A percentile compares a stretch with the other conserved stretches of the same genome.
These are phyloP conservation scores for Brassica juncea DNA, from an alignment of 345 rosid species.

Conservation along the genomic window DNA sequence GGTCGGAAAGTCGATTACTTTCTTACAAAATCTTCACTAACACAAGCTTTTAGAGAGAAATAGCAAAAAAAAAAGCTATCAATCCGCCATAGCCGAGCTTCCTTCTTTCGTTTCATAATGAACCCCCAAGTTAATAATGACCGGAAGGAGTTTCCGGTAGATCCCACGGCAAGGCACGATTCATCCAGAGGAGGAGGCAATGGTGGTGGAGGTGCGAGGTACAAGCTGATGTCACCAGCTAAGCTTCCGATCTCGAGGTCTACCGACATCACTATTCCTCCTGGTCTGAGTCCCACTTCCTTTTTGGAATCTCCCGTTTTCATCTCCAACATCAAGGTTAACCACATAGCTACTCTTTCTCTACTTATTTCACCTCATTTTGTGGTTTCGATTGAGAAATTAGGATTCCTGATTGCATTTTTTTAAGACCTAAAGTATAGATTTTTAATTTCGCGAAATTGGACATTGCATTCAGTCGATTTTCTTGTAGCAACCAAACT, in stretches of 20 bases:
- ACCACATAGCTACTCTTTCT: not conserved
- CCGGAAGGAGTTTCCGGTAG: constrained; percentile 35
- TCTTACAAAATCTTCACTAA: constrained; percentile 36
- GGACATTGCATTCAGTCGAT: constrained; percentile 16
- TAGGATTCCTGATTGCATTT: constrained; percentile 25
- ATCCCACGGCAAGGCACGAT: constrained; percentile 36
- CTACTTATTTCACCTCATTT: constrained; percentile 8
- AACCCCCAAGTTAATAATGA: constrained; percentile 37
- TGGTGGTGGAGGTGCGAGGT: constrained; percentile 66
- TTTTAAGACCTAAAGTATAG: not conserved
- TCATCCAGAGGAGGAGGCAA: constrained; percentile 18
- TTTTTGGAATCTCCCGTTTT: constrained; percentile 95
- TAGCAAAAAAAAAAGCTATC: not conserved
- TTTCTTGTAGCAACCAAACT: not conserved
- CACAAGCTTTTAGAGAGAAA: constrained; percentile 11
- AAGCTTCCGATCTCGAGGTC: constrained; percentile 98
- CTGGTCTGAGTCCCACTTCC: constrained; percentile 89
- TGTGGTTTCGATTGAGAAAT: constrained; percentile 13
- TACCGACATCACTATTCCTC: constrained; percentile 70
- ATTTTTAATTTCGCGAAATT: constrained; percentile 18
- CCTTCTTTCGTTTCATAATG: constrained; percentile 30
- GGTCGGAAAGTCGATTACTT: constrained; percentile 40
- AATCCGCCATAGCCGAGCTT: constrained; percentile 16
- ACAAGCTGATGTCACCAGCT: constrained; percentile 95
- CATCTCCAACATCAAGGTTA: constrained; percentile 85